Evolutionary conservation across 306 rosid genomes (phyloP).

Genomic region (Morella rubra): DNA sequence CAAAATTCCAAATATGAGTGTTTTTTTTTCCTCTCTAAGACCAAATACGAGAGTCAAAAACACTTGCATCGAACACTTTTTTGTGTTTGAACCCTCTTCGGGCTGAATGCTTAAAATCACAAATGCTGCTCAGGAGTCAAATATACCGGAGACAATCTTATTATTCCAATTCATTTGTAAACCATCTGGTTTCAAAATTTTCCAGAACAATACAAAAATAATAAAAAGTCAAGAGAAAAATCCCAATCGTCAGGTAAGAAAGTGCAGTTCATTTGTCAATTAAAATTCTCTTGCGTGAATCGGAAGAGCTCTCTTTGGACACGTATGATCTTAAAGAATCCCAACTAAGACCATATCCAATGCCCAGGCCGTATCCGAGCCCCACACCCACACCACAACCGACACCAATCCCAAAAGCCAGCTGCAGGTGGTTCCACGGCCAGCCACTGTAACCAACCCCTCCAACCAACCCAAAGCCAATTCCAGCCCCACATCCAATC

Average conservation of each 20-base stretch:
- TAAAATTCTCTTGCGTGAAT: constrained; percentile 35
- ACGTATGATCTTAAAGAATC: constrained; percentile 31
- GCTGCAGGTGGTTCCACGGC: constrained; percentile 35
- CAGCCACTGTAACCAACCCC: constrained; percentile 37
- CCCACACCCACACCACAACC: constrained; percentile 51
- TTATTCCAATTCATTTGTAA: no score
- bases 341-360: constrained; percentile 36
- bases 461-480: constrained; percentile 47
- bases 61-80: no score
- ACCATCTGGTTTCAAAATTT: no score
- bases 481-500: constrained; percentile 46
- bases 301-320: constrained; percentile 23
- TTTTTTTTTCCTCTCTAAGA: no score
- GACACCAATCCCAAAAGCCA: constrained; percentile 42
- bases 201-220: neutral
- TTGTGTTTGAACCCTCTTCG: no score
- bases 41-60: no score
- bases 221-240: neutral
- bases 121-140: no score
- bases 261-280: constrained; percentile 30
- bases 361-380: constrained; percentile 47
- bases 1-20: no score
- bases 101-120: no score
- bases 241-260: neutral
- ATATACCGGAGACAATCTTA: no score